phyloP scores from a whole-genome alignment of 768 basidiomycete genomes.

The Auricularia heimuer region DNA sequence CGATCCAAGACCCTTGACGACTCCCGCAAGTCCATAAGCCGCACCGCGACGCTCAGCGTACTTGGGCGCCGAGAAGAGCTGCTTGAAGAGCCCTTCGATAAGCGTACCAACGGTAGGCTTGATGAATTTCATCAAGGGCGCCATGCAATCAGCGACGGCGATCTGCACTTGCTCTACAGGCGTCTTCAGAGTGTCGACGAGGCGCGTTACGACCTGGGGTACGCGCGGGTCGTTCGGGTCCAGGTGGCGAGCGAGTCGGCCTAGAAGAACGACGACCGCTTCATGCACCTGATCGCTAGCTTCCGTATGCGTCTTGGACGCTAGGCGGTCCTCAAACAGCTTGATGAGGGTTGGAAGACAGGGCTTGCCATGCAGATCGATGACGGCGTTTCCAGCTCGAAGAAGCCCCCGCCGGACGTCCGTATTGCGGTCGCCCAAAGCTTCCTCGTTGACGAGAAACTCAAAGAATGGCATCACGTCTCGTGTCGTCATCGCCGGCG shows the following conservation, averaged over 20 bases:
- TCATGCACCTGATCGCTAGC: constrained; percentile 85
- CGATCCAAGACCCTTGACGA: constrained; percentile 81
- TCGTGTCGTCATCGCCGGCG: constrained; percentile 50
- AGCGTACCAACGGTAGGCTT: constrained; percentile 47
- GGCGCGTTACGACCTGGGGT: constrained; percentile 68
- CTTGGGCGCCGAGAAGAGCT: constrained; percentile 69
- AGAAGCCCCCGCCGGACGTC: constrained; percentile 85
- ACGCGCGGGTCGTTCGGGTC: constrained; percentile 68
- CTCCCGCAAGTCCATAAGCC: constrained; percentile 90
- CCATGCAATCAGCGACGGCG: constrained; percentile 91
- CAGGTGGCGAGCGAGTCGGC: constrained; percentile 83
- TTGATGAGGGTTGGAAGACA: constrained; percentile 65
- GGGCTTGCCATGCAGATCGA: constrained; percentile 72
- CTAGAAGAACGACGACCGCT: constrained; percentile 89
- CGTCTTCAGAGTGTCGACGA: constrained; percentile 84
- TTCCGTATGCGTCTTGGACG: constrained; percentile 38
- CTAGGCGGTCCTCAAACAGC: constrained; percentile 73
- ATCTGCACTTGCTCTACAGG: constrained; percentile 95
- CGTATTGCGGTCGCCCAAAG: constrained; percentile 73
- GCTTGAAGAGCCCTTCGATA: constrained; percentile 67
- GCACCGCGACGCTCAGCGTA: constrained; percentile 95
- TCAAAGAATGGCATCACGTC: constrained; percentile 65
- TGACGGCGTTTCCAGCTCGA: constrained; percentile 67
- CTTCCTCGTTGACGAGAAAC: constrained; percentile 79
- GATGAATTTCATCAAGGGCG: constrained; percentile 72